A percentile compares a stretch with the other conserved stretches of the same genome.
phyloP scores from a whole-genome alignment of 1,139 yeast genomes.

The Pichia sp. region DNA sequence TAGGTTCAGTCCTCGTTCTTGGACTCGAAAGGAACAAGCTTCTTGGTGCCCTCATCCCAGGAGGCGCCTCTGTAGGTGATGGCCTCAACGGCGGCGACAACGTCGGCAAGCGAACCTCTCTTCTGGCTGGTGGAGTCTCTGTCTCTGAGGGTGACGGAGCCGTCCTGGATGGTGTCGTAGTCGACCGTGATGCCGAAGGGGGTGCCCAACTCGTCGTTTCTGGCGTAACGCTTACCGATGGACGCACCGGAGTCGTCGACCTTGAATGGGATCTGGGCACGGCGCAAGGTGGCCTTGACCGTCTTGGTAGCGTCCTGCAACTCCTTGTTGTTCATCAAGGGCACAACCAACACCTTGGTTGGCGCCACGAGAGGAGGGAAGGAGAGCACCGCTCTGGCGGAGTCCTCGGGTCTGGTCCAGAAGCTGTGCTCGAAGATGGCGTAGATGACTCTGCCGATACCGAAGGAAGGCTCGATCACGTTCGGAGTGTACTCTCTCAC shows the following conservation, averaged over 20 bases:
- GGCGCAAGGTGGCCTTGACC: constrained; percentile 67
- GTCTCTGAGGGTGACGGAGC: constrained; percentile 92
- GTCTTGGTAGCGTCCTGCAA: constrained; percentile 71
- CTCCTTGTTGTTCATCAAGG: constrained; percentile 80
- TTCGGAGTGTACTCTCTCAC: constrained; percentile 94
- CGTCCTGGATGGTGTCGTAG: constrained; percentile 87
- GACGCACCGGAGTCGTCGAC: constrained; percentile 97
- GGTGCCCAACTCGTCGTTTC: constrained; percentile 98
- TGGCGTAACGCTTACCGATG: constrained; percentile 96
- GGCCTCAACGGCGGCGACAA: constrained; percentile 71
- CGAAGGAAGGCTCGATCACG: constrained; percentile 98
- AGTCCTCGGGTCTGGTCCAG: constrained; percentile 93
- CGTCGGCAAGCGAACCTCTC: constrained; percentile 80
- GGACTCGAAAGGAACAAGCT: constrained; percentile 56
- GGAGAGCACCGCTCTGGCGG: constrained; percentile 71
- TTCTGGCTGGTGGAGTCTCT: constrained; percentile 97
- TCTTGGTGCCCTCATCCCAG: constrained; percentile 84
- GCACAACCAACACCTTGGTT: constrained; percentile 92
- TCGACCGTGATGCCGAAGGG: constrained; percentile 98
- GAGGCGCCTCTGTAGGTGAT: constrained; percentile 69
- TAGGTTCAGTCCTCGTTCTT: constrained; percentile 22
- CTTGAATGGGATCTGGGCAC: constrained; percentile 86
- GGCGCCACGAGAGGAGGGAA: constrained; percentile 97
- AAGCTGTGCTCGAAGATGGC: constrained; percentile 89
- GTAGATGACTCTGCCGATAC: constrained; percentile 96